Evolutionary conservation across 2,329 filamentous ascomycete species (phyloP).

Genomic region (Fusarium agapanthi): DNA sequence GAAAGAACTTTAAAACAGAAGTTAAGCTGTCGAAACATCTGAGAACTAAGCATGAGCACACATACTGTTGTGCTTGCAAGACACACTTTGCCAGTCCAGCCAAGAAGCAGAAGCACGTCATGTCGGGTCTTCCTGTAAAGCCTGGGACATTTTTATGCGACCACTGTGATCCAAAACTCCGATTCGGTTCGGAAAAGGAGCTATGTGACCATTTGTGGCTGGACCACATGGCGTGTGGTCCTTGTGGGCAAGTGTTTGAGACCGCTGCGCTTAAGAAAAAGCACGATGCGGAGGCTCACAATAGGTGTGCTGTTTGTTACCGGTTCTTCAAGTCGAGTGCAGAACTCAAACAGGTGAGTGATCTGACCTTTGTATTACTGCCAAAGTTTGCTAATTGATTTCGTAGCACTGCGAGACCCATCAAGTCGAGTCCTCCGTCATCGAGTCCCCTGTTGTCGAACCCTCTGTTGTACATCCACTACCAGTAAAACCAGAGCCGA

Average conservation of each 20-base stretch:
- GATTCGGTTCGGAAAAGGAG: neutral
- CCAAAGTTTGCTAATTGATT: neutral
- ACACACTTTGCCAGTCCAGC: neutral
- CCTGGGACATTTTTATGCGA: neutral
- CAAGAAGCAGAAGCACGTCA: neutral
- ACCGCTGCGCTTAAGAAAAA: neutral
- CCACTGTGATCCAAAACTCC: neutral
- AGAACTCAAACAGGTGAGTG: neutral
- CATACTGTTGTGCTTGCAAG: neutral
- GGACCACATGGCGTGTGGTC: neutral
- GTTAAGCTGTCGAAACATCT: rapidly evolving
- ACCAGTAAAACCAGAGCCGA: neutral
- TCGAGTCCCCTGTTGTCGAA: neutral
- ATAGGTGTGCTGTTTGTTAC: neutral
- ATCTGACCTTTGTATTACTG: neutral
- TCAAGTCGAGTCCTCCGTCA: neutral
- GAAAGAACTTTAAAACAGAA: neutral
- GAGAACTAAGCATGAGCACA: rapidly evolving
- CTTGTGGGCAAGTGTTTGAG: neutral
- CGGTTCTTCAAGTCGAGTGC: neutral
- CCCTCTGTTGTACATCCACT: neutral
- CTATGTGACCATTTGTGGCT: rapidly evolving
- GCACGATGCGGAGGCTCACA: neutral
- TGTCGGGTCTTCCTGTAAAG: neutral
- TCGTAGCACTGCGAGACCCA: neutral